Conservation (phyloP, 2,329 filamentous ascomycete genomes). For the Aspergillus pseudoglaucus region DNA sequence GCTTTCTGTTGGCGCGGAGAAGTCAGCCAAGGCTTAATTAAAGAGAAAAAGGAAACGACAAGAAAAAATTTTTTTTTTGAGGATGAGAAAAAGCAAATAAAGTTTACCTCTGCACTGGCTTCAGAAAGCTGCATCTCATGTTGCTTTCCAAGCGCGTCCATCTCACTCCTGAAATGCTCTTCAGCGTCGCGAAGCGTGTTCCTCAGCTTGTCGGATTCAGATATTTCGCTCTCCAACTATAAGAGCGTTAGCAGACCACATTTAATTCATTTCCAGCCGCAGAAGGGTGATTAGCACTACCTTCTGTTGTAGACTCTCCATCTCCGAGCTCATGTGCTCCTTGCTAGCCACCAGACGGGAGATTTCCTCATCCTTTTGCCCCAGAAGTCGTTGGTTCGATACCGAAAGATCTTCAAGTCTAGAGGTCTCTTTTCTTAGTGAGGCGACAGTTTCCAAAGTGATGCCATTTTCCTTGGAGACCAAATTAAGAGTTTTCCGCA, state of each 20-base stretch:
- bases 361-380: constrained; percentile 22
- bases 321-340: constrained; percentile 10
- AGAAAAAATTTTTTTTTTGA: too few species aligned
- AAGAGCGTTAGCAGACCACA: constrained; percentile 4
- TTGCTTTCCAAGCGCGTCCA: constrained; percentile 16
- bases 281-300: constrained; percentile 11
- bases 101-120: constrained; percentile 17
- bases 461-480: constrained; percentile 19
- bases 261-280: neutral
- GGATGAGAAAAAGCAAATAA: neutral
- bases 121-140: constrained; percentile 15
- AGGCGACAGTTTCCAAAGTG: constrained; percentile 12
- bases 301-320: constrained; percentile 14
- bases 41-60: neutral
- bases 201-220: constrained; percentile 15
- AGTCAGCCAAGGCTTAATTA: neutral
- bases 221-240: constrained; percentile 20
- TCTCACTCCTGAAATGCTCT: constrained; percentile 13
- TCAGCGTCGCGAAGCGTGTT: constrained; percentile 15
- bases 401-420: constrained; percentile 17
- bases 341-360: constrained; percentile 16
- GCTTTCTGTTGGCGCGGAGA: constrained; percentile 10
- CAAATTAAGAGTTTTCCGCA: constrained; percentile 15
- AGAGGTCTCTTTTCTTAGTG: constrained; percentile 21
- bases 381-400: constrained; percentile 10